Evolutionary conservation across 257 asterid genomes (phyloP).

Genomic region (Nicotiana knightiana): DNA sequence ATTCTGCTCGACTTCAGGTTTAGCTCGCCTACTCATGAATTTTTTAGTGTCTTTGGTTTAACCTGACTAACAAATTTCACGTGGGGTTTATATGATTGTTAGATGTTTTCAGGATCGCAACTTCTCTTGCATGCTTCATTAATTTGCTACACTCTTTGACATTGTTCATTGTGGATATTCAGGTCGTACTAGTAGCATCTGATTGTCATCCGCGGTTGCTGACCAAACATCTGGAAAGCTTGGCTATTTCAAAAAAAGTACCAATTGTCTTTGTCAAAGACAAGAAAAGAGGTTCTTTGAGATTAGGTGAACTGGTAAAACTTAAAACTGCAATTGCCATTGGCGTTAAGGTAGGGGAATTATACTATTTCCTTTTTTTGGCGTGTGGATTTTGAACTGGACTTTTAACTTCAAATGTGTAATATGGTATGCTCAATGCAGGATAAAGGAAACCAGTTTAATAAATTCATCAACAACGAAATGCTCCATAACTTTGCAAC

Average conservation of each 20-base stretch:
- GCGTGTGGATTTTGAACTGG: neutral
- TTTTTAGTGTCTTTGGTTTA: neutral
- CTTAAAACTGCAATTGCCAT: constrained; percentile 76
- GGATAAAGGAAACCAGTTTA: constrained; percentile 51
- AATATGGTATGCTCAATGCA: constrained; percentile 24
- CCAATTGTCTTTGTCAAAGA: constrained; percentile 64
- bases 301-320: constrained; percentile 74
- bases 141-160: neutral
- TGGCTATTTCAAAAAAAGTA: constrained; percentile 69
- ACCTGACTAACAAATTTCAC: neutral
- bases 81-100: neutral
- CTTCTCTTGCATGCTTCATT: neutral
- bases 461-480: constrained; percentile 31
- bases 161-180: neutral
- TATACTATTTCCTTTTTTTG: neutral
- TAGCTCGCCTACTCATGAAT: neutral
- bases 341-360: constrained; percentile 60
- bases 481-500: neutral
- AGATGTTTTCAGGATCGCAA: neutral
- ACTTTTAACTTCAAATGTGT: neutral
- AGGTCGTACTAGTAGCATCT: constrained; percentile 72
- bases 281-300: constrained; percentile 57
- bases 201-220: constrained; percentile 85
- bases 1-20: constrained; percentile 56
- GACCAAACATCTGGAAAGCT: constrained; percentile 61